Percentiles rank a stretch among this genome's conserved stretches.
Conservation (phyloP, 345 rosid genomes). For the Salix dunnii region DNA sequence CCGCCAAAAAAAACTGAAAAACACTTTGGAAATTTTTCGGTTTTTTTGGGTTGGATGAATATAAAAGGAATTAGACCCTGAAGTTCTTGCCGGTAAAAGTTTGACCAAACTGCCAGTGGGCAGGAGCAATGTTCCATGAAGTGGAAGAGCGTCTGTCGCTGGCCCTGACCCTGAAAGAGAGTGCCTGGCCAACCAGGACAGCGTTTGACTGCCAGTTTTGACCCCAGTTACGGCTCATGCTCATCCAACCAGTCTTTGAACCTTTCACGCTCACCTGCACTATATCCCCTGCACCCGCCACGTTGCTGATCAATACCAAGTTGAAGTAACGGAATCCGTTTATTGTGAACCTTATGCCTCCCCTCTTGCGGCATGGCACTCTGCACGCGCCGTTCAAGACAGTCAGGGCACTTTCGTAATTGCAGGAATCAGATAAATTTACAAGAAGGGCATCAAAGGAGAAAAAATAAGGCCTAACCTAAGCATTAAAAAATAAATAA, state of each 20-base stretch:
- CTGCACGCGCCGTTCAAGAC: conserved; percentile 30
- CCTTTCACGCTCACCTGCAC: conserved; percentile 74
- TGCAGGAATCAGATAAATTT: not conserved
- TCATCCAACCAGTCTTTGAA: conserved; percentile 62
- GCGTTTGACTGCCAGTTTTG: conserved; percentile 96
- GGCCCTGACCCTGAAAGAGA: conserved; percentile 78
- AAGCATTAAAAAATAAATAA: not conserved
- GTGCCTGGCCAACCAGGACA: conserved; percentile 71
- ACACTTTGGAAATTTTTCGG: too few relatives aligned
- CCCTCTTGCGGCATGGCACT: conserved; percentile 81
- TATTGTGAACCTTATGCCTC: conserved; percentile 82
- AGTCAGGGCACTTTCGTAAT: not conserved
- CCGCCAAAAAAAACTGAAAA: too few relatives aligned
- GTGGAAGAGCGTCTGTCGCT: conserved; percentile 79
- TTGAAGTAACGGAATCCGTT: conserved; percentile 99
- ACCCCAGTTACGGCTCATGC: conserved; percentile 98
- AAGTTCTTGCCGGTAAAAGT: conserved; percentile 87
- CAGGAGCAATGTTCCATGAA: conserved; percentile 68
- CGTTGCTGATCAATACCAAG: conserved; percentile 79
- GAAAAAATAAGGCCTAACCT: not conserved
- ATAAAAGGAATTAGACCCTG: conserved; percentile 43
- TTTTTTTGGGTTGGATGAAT: not conserved
- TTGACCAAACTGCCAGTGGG: conserved; percentile 94
- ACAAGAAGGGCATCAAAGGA: not conserved
- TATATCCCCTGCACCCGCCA: conserved; percentile 92